Percentiles rank a stretch among this genome's conserved stretches.
These are phyloP conservation scores for Talinum fruticosum DNA, from an alignment of 148 eudicot genomes.

Conservation along the genomic window DNA sequence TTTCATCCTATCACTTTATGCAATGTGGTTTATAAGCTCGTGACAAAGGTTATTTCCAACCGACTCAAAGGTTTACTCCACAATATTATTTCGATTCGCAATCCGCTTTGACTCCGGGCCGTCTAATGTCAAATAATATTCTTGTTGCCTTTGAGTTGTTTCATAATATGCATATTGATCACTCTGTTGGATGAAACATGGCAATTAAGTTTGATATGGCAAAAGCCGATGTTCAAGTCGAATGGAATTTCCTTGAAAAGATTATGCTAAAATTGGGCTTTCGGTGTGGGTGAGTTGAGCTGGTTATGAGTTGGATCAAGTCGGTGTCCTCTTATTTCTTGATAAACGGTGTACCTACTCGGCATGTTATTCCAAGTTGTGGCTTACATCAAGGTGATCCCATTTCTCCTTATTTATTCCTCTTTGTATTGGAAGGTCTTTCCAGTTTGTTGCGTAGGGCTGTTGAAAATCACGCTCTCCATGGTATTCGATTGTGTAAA, in stretches of 20 bases:
- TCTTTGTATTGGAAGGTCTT: not conserved
- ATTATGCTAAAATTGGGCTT: not conserved
- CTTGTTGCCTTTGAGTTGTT: not conserved
- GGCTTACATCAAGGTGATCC: not conserved
- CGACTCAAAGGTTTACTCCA: not conserved
- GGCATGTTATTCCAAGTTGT: not conserved
- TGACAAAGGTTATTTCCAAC: not conserved
- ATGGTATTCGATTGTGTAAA: too few species aligned
- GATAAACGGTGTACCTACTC: not conserved
- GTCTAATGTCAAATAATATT: not conserved
- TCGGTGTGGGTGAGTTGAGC: not conserved
- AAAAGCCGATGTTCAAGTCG: not conserved
- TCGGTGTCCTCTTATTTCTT: not conserved
- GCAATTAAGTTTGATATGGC: not conserved
- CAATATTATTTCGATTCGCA: not conserved
- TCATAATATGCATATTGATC: not conserved
- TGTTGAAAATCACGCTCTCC: too few species aligned
- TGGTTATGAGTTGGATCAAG: not conserved
- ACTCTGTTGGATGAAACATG: not conserved
- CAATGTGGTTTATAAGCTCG: not conserved
- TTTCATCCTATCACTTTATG: not conserved
- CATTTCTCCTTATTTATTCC: not conserved
- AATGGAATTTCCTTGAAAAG: not conserved
- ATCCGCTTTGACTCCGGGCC: not conserved
- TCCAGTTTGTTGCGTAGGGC: not conserved